A percentile compares a stretch with the other conserved stretches of the same genome.
Evolutionary conservation across 495 filamentous ascomycete species (phyloP).

Genomic region (Lophiotrema nucula): DNA sequence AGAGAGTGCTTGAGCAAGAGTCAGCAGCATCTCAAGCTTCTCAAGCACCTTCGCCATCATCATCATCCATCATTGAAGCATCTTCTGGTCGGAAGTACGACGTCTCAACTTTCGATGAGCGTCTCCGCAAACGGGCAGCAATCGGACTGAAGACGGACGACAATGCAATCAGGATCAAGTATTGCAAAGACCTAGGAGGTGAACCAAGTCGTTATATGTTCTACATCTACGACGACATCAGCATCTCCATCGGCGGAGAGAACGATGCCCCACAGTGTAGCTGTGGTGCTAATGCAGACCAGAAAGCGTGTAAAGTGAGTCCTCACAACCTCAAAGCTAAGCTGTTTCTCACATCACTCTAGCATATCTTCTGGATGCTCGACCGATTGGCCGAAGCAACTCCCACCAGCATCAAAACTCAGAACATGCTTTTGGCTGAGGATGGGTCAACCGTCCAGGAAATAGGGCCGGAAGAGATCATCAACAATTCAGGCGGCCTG

Average conservation of each 20-base stretch:
- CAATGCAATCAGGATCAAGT: constrained; percentile 31
- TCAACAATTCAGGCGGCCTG: constrained; percentile 11
- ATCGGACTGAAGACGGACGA: constrained; percentile 22
- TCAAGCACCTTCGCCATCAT: constrained; percentile 1
- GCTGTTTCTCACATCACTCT: not conserved
- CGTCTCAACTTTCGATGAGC: constrained; percentile 20
- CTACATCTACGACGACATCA: constrained; percentile 31
- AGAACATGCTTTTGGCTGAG: constrained; percentile 9
- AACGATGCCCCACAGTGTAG: constrained; percentile 23
- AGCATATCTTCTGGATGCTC: constrained; percentile 35
- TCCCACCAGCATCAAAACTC: not conserved
- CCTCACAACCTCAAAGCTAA: not conserved
- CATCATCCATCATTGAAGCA: constrained; percentile 15
- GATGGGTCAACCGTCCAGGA: constrained; percentile 28
- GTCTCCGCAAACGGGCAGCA: constrained; percentile 21
- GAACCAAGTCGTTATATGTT: constrained; percentile 20
- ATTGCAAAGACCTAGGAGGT: constrained; percentile 16
- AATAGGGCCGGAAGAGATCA: constrained; percentile 13
- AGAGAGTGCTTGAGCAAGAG: not conserved
- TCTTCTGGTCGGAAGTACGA: constrained; percentile 23
- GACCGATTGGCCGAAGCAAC: constrained; percentile 19
- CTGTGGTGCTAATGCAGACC: constrained; percentile 31
- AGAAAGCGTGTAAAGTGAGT: constrained; percentile 31
- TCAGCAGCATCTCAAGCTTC: not conserved
- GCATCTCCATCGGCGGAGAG: constrained; percentile 17